Conservation (phyloP, 140 eudicot species). For the Flaveria floridana region DNA sequence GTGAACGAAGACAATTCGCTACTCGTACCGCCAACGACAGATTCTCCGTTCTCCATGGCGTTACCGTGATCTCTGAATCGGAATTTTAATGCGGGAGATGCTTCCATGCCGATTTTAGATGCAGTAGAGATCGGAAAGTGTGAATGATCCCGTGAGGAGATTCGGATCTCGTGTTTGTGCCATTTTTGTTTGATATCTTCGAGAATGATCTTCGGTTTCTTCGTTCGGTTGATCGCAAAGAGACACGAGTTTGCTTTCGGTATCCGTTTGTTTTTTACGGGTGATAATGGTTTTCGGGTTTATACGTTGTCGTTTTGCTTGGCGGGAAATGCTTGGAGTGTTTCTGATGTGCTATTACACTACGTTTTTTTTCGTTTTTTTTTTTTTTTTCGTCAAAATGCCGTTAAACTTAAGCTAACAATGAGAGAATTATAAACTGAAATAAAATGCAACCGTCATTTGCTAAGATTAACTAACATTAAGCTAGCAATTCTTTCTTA, state of each 20-base stretch:
- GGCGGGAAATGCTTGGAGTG: constrained; percentile 33
- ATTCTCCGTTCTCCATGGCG: constrained; percentile 44
- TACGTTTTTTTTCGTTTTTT: too few relatives aligned
- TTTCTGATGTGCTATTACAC: too few relatives aligned
- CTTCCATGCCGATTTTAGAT: constrained; percentile 43
- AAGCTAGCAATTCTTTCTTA: too few relatives aligned
- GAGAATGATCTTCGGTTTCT: constrained; percentile 35
- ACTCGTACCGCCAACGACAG: constrained; percentile 36
- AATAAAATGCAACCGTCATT: too few relatives aligned
- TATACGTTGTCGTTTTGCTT: constrained; percentile 34
- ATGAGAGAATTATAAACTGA: too few relatives aligned
- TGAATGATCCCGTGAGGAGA: constrained; percentile 18
- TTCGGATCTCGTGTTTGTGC: constrained; percentile 25
- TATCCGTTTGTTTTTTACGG: constrained; percentile 22
- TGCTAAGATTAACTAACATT: too few relatives aligned
- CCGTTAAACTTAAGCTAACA: too few relatives aligned
- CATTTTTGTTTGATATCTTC: constrained; percentile 20
- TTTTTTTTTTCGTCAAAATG: too few relatives aligned
- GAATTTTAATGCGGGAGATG: constrained; percentile 51
- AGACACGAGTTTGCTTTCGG: constrained; percentile 14
- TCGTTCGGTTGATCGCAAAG: constrained; percentile 30
- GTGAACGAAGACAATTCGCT: constrained; percentile 51
- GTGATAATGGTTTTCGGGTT: constrained; percentile 4
- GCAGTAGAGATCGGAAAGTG: constrained; percentile 4
- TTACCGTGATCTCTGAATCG: constrained; percentile 60